phyloP scores from a whole-genome alignment of 129 eudicot species.

The Flaveria trinervia region DNA sequence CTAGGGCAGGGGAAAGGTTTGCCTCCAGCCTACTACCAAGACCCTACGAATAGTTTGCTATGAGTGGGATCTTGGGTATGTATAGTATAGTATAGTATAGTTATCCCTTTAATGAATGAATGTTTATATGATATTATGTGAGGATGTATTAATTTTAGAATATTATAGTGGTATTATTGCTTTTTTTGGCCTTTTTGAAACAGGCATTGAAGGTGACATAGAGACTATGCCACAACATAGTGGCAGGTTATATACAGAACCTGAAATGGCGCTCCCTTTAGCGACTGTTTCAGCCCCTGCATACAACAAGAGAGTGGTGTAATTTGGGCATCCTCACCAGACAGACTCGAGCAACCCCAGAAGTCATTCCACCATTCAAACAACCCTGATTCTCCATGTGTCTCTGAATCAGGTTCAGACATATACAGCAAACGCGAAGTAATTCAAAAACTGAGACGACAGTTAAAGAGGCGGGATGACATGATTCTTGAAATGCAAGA shows the following conservation, averaged over 20 bases:
- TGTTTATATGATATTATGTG: background rate
- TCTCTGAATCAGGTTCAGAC: constrained; percentile 92
- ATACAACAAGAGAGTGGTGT: constrained; percentile 64
- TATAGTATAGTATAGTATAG: too few species aligned
- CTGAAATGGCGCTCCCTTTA: constrained; percentile 61
- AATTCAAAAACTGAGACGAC: constrained; percentile 88
- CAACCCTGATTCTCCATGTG: constrained; percentile 85
- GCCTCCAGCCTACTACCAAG: too few species aligned
- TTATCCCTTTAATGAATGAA: background rate
- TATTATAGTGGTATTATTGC: background rate
- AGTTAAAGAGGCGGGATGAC: constrained; percentile 83
- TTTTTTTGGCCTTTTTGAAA: constrained; percentile 7
- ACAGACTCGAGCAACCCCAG: constrained; percentile 74
- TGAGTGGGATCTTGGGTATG: too few species aligned
- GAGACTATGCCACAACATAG: constrained; percentile 51
- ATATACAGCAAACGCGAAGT: constrained; percentile 89
- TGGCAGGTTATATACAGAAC: constrained; percentile 37
- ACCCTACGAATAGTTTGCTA: too few species aligned
- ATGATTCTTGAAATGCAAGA: constrained; percentile 95
- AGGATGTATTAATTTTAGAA: background rate
- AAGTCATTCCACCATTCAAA: constrained; percentile 78
- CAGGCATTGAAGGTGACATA: constrained; percentile 51
- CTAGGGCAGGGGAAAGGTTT: too few species aligned
- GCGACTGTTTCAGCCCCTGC: constrained; percentile 64
- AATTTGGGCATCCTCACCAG: constrained; percentile 87